Evolutionary conservation across 306 rosid species (phyloP).

Genomic region (Glycine soja): DNA sequence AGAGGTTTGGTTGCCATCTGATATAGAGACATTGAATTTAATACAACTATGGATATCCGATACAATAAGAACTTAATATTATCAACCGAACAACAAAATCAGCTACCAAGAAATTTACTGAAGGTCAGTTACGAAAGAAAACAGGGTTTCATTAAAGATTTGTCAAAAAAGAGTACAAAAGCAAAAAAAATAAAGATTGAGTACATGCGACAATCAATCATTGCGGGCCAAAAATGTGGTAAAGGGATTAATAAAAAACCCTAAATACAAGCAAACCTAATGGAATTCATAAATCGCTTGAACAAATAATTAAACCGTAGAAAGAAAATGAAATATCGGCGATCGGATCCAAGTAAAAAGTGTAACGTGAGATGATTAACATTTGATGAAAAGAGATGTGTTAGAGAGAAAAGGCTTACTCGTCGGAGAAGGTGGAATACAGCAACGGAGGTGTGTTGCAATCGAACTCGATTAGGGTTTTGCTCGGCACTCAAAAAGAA

Average conservation of each 20-base stretch:
- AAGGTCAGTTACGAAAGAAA: not conserved
- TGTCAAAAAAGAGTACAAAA: not conserved
- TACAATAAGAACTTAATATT: not conserved
- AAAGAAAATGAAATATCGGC: not conserved
- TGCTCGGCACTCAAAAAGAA: not conserved
- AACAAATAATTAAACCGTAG: not conserved
- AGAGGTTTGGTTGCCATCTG: slow-evolving; percentile 90
- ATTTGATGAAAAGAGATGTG: too few species aligned
- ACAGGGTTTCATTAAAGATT: not conserved
- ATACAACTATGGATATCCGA: not conserved
- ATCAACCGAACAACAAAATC: not conserved
- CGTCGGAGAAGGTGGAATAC: not conserved
- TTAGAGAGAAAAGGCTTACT: slow-evolving; percentile 20
- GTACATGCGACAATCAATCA: not conserved
- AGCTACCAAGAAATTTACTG: not conserved
- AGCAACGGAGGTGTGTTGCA: not conserved
- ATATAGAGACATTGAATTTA: not conserved
- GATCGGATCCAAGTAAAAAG: too few species aligned
- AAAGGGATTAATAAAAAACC: not conserved
- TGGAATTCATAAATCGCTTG: not conserved
- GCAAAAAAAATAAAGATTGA: not conserved
- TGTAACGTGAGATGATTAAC: too few species aligned
- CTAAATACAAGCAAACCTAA: too few species aligned
- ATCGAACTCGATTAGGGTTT: slow-evolving; percentile 45
- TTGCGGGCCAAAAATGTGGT: not conserved